Evolutionary conservation across 2,329 filamentous ascomycete species (phyloP).

Genomic region (Phaeosphaeriaceae sp.): DNA sequence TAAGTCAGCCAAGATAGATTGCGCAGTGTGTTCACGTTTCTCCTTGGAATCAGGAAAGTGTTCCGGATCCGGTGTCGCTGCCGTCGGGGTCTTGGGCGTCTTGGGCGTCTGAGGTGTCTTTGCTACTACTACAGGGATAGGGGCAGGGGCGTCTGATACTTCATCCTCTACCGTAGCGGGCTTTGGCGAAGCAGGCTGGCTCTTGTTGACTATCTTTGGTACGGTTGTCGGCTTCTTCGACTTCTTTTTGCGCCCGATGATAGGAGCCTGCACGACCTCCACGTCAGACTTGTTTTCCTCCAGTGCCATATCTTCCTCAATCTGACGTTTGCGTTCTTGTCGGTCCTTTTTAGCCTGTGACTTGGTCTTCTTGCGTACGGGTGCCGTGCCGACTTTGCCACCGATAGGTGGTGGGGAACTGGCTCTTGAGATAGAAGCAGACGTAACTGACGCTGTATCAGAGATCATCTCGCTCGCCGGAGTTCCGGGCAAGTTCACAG

Average conservation of each 20-base stretch:
- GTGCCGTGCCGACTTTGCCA: constrained; percentile 71
- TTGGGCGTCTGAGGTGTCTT: constrained; percentile 28
- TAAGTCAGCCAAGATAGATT: constrained; percentile 49
- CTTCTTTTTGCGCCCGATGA: constrained; percentile 83
- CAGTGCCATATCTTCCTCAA: constrained; percentile 64
- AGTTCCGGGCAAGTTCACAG: constrained; percentile 71
- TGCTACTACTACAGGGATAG: constrained; percentile 15
- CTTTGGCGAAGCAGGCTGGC: constrained; percentile 40
- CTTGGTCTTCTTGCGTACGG: constrained; percentile 74
- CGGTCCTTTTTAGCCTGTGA: constrained; percentile 80
- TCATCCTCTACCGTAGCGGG: constrained; percentile 37
- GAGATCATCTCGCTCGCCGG: constrained; percentile 76
- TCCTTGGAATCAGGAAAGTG: constrained; percentile 33
- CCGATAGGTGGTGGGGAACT: constrained; percentile 70
- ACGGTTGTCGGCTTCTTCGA: constrained; percentile 68
- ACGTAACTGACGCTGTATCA: constrained; percentile 78
- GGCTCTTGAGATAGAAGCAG: constrained; percentile 73
- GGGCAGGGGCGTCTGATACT: constrained; percentile 21
- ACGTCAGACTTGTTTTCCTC: constrained; percentile 55
- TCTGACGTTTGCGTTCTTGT: constrained; percentile 65
- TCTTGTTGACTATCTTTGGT: constrained; percentile 33
- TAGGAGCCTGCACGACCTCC: constrained; percentile 69
- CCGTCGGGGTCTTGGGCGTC: constrained; percentile 26
- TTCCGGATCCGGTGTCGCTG: constrained; percentile 29
- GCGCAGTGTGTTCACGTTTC: constrained; percentile 39